Percentiles rank a stretch among this genome's conserved stretches.
Conservation (phyloP, 768 basidiomycete species). For the Guyanaporus albipodus region DNA sequence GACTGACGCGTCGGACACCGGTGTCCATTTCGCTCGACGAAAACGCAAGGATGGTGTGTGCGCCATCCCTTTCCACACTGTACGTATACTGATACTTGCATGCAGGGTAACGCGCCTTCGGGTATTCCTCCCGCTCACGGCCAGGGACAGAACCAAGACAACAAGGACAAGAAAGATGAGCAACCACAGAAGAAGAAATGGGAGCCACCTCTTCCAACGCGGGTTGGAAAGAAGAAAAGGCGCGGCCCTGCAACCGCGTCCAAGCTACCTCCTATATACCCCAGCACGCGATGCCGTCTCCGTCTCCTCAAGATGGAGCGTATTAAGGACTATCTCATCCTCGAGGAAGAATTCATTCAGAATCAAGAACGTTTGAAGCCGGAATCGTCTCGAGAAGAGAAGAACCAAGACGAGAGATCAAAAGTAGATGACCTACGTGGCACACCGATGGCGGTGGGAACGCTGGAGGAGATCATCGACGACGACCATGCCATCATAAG, state of each 20-base stretch:
- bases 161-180: conserved; percentile 41
- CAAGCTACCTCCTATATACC: conserved; percentile 89
- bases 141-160: conserved; percentile 43
- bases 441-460: conserved; percentile 96
- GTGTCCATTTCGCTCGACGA: conserved; percentile 1
- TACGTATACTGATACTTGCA: conserved; percentile 5
- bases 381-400: conserved; percentile 84
- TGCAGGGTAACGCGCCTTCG: conserved; percentile 74
- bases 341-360: conserved; percentile 93
- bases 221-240: conserved; percentile 94
- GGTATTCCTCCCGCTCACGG: conserved; percentile 39
- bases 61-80: background rate
- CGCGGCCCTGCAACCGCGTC: conserved; percentile 88
- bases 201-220: conserved; percentile 96
- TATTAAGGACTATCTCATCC: conserved; percentile 94
- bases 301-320: conserved; percentile 95
- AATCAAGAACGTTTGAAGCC: conserved; percentile 92
- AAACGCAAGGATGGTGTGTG: conserved; percentile 23
- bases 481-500: conserved; percentile 99
- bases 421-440: conserved; percentile 94
- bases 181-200: conserved; percentile 84
- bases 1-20: conserved; percentile 48
- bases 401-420: conserved; percentile 91
- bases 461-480: conserved; percentile 96
- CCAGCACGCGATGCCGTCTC: conserved; percentile 92